Conservation (phyloP, 116 monocot genomes). For the Cymodocea nodosa region DNA sequence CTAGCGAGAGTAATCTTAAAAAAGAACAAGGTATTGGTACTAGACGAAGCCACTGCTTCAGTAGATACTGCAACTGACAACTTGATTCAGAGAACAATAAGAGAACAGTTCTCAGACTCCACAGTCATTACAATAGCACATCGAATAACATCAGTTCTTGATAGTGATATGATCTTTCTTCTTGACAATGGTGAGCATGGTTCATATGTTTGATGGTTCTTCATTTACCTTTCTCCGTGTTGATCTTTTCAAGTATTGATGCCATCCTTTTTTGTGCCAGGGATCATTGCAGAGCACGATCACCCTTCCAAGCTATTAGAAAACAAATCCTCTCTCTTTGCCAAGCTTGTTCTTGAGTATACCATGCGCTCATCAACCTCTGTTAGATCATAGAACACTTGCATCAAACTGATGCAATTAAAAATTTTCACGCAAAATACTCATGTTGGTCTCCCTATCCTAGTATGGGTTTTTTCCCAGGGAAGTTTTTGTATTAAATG, state of each 20-base stretch:
- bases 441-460: too few relatives aligned
- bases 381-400: neutral
- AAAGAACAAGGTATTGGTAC: slow-evolving; percentile 53
- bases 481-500: too few relatives aligned
- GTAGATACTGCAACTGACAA: slow-evolving; percentile 70
- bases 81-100: slow-evolving; percentile 57
- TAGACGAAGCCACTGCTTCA: slow-evolving; percentile 77
- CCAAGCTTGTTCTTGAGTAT: slow-evolving; percentile 64
- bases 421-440: too few relatives aligned
- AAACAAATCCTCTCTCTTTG: slow-evolving; percentile 50
- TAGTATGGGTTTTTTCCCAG: too few relatives aligned
- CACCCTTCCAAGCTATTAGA: slow-evolving; percentile 39
- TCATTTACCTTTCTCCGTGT: neutral
- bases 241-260: neutral
- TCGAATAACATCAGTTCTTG: slow-evolving; percentile 62
- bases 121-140: slow-evolving; percentile 71
- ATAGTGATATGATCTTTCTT: slow-evolving; percentile 65
- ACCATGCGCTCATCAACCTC: slow-evolving; percentile 35
- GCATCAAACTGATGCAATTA: too few relatives aligned
- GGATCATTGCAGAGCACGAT: slow-evolving; percentile 35
- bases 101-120: slow-evolving; percentile 41
- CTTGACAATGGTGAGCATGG: slow-evolving; percentile 49
- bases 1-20: slow-evolving; percentile 53
- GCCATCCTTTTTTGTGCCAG: slow-evolving; percentile 13
- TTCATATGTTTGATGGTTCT: slow-evolving; percentile 1